phyloP scores from a whole-genome alignment of 257 asterid species.

The Solanum boliviense region DNA sequence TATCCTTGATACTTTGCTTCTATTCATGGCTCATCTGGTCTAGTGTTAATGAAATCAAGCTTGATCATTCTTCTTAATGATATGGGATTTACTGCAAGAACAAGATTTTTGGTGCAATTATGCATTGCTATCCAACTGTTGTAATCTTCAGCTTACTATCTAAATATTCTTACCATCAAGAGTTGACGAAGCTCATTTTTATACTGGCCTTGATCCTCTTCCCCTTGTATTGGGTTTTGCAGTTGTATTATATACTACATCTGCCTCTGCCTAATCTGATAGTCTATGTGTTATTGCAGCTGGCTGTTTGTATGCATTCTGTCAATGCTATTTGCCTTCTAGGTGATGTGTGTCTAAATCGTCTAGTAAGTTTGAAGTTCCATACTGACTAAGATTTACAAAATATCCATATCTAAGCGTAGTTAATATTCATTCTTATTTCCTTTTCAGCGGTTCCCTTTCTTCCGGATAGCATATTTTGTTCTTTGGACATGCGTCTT shows the following conservation, averaged over 20 bases:
- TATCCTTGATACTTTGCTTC: not conserved
- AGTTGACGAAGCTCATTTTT: not conserved
- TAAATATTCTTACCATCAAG: not conserved
- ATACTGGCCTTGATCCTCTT: not conserved
- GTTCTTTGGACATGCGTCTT: slow-evolving; percentile 49
- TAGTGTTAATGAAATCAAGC: not conserved
- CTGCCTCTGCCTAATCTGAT: not conserved
- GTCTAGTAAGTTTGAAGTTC: slow-evolving; percentile 37
- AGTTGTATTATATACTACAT: not conserved
- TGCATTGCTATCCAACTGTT: not conserved
- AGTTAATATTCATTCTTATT: not conserved
- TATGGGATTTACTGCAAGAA: not conserved
- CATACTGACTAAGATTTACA: not conserved
- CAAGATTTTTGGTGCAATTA: not conserved
- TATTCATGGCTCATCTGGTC: not conserved
- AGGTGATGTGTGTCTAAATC: slow-evolving; percentile 50
- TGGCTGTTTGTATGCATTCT: slow-evolving; percentile 58
- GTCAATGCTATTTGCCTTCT: slow-evolving; percentile 55
- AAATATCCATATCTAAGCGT: not conserved
- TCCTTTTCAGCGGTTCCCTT: slow-evolving; percentile 64
- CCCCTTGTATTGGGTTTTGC: not conserved
- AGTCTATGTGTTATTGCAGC: slow-evolving; percentile 23
- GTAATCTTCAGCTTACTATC: not conserved
- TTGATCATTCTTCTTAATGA: not conserved
- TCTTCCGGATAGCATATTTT: slow-evolving; percentile 78